phyloP scores from a whole-genome alignment of 371 early-diverging fungal species.

The Apophysomyces ossiformis region DNA sequence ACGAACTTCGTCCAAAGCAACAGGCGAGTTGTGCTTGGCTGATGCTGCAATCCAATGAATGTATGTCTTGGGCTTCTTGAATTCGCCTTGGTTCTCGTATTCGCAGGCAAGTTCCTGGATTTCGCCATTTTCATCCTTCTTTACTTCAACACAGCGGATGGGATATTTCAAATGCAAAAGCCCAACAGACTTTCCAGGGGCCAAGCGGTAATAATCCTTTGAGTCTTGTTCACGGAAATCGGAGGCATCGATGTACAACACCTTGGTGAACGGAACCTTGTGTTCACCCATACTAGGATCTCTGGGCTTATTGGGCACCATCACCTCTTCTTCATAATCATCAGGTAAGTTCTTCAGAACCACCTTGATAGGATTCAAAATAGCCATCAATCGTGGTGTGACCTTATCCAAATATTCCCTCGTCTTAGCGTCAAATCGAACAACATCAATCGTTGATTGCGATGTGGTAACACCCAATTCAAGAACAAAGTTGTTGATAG shows the following conservation, averaged over 20 bases:
- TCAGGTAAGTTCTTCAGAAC: slow-evolving; percentile 87
- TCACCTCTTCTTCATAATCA: slow-evolving; percentile 72
- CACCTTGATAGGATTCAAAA: slow-evolving; percentile 90
- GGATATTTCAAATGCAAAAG: slow-evolving; percentile 85
- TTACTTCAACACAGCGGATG: slow-evolving; percentile 84
- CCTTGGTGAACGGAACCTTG: slow-evolving; percentile 85
- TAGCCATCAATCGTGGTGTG: slow-evolving; percentile 92
- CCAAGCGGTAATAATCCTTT: slow-evolving; percentile 94
- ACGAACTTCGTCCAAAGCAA: slow-evolving; percentile 81
- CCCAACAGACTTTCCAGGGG: slow-evolving; percentile 94
- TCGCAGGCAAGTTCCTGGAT: slow-evolving; percentile 78
- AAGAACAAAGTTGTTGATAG: slow-evolving; percentile 98
- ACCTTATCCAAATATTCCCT: slow-evolving; percentile 94
- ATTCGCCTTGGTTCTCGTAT: slow-evolving; percentile 74
- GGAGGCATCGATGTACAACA: slow-evolving; percentile 91
- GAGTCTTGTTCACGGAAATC: slow-evolving; percentile 95
- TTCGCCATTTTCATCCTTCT: slow-evolving; percentile 74
- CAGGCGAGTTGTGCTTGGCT: slow-evolving; percentile 81
- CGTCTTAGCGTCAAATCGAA: slow-evolving; percentile 93
- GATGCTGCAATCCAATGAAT: slow-evolving; percentile 98
- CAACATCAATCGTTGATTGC: slow-evolving; percentile 89
- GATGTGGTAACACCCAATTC: slow-evolving; percentile 93
- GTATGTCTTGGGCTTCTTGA: slow-evolving; percentile 93
- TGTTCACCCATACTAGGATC: slow-evolving; percentile 85
- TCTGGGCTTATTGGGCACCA: slow-evolving; percentile 88